A percentile compares a stretch with the other conserved stretches of the same genome.
Conservation (phyloP, 2,329 filamentous ascomycete species). For the Neonectria coccinea region DNA sequence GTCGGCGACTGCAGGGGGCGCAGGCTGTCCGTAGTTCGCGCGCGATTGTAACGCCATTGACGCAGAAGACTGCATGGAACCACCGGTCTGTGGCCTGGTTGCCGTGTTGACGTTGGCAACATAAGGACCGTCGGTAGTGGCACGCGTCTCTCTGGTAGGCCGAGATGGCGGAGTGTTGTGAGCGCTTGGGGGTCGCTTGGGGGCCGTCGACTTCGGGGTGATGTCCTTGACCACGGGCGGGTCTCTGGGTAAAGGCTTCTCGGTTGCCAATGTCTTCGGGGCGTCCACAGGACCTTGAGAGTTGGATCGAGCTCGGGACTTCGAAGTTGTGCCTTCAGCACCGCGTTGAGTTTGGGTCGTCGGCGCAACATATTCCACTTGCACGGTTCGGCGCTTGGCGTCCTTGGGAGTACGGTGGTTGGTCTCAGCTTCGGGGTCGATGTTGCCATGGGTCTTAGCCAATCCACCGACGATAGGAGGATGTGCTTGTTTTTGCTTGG, state of each 20-base stretch:
- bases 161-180: constrained; percentile 52
- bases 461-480: constrained; percentile 70
- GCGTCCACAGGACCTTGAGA: constrained; percentile 59
- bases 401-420: constrained; percentile 77
- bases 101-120: constrained; percentile 57
- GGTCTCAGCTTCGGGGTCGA: constrained; percentile 73
- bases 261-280: constrained; percentile 52
- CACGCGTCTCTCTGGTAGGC: constrained; percentile 51
- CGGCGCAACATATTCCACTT: constrained; percentile 97
- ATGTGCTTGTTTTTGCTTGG: constrained; percentile 72
- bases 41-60: constrained; percentile 74
- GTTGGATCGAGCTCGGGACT: constrained; percentile 42
- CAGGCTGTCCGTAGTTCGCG: constrained; percentile 85
- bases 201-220: constrained; percentile 52
- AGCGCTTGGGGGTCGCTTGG: constrained; percentile 61
- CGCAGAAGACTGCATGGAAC: constrained; percentile 77
- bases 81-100: constrained; percentile 81
- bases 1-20: constrained; percentile 85
- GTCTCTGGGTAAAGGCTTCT: constrained; percentile 72
- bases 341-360: constrained; percentile 86
- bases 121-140: constrained; percentile 55
- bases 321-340: constrained; percentile 46
- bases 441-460: constrained; percentile 77
- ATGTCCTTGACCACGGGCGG: constrained; percentile 61
- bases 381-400: constrained; percentile 92